These are phyloP conservation scores for Geosmithia flava DNA, from an alignment of 2,329 filamentous ascomycete species.

Conservation along the genomic window DNA sequence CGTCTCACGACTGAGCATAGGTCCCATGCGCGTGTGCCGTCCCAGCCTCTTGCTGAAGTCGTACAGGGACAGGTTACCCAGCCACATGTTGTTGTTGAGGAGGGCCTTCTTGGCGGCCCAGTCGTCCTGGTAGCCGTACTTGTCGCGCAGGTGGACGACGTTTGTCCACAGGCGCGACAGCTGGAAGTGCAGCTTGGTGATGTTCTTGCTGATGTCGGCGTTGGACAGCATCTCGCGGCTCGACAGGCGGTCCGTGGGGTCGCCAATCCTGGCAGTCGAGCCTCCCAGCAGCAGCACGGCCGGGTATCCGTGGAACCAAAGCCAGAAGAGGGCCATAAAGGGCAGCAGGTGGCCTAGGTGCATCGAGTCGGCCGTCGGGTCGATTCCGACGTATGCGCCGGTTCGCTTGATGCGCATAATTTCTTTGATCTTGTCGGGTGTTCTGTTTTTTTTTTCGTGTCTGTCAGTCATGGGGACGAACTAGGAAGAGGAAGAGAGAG, in stretches of 20 bases:
- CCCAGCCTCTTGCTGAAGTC: conserved; percentile 69
- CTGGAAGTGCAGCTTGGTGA: conserved; percentile 57
- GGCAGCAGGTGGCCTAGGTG: conserved; percentile 73
- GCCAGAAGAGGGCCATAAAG: conserved; percentile 75
- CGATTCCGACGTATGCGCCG: conserved; percentile 69
- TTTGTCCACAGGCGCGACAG: conserved; percentile 62
- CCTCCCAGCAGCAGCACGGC: conserved; percentile 58
- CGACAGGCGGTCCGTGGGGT: conserved; percentile 59
- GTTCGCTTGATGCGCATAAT: conserved; percentile 54
- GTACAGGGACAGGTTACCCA: conserved; percentile 56
- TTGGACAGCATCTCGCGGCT: conserved; percentile 42
- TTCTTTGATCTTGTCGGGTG: conserved; percentile 39
- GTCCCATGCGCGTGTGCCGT: conserved; percentile 60
- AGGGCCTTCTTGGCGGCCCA: conserved; percentile 57
- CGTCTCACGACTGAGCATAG: conserved; percentile 84
- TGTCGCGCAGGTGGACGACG: conserved; percentile 52
- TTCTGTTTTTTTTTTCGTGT: conserved; percentile 11
- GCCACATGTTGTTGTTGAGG: conserved; percentile 77
- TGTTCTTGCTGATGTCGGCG: conserved; percentile 47
- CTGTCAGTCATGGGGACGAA: no score
- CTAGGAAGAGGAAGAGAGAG: background rate
- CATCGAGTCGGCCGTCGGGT: conserved; percentile 68
- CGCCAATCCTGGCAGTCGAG: conserved; percentile 66
- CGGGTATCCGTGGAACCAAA: conserved; percentile 64
- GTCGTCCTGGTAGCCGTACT: conserved; percentile 50